These are phyloP conservation scores for Fusarium drepaniforme DNA, from an alignment of 2,329 filamentous ascomycete species.

Conservation along the genomic window DNA sequence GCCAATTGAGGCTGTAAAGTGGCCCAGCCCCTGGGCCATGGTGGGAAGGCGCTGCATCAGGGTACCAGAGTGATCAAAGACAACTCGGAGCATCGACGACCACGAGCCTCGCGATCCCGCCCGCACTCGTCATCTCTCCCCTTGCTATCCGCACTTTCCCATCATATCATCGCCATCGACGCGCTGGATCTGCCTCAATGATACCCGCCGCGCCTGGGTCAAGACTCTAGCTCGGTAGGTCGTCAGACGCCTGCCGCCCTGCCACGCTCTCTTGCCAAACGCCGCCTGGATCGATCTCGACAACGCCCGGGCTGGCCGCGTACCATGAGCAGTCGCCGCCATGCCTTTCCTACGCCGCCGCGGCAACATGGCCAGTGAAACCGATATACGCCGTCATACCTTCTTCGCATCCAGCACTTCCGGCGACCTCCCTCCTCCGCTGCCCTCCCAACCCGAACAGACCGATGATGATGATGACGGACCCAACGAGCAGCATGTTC, in stretches of 20 bases:
- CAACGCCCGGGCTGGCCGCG: constrained; percentile 43
- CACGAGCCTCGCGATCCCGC: constrained; percentile 21
- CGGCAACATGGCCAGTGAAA: constrained; percentile 70
- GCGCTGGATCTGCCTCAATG: constrained; percentile 37
- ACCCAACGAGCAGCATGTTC: constrained; percentile 31
- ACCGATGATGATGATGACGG: constrained; percentile 33
- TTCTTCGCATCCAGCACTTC: constrained; percentile 49
- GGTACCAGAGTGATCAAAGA: constrained; percentile 29
- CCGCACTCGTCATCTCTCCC: constrained; percentile 18
- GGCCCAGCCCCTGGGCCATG: constrained; percentile 37
- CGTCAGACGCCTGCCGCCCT: constrained; percentile 38
- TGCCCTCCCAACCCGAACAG: constrained; percentile 38
- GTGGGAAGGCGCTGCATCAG: constrained; percentile 37
- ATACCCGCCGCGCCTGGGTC: constrained; percentile 32
- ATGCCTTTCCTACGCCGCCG: constrained; percentile 74
- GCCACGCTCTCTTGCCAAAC: constrained; percentile 26
- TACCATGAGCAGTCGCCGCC: constrained; percentile 56
- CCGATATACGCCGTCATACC: constrained; percentile 68
- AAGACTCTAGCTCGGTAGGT: constrained; percentile 44
- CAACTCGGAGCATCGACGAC: constrained; percentile 24
- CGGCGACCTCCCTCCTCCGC: constrained; percentile 42
- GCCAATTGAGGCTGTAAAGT: constrained; percentile 39
- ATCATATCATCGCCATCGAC: constrained; percentile 21
- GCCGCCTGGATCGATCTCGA: constrained; percentile 33
- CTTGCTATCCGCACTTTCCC: constrained; percentile 7